phyloP scores from a whole-genome alignment of 805 yeast genomes.

The Wickerhamomyces bovis region DNA sequence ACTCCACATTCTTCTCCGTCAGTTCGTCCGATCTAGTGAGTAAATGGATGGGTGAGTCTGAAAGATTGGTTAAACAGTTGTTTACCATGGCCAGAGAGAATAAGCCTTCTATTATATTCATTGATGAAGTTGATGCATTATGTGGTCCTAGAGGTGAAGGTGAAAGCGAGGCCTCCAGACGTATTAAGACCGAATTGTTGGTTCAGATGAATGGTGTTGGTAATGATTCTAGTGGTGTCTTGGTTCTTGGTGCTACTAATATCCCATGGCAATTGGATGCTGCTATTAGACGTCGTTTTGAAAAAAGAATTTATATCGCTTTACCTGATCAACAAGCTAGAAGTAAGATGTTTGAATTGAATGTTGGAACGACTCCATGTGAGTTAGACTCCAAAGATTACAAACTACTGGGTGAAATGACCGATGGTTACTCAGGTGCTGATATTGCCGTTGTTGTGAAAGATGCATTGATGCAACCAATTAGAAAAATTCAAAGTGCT shows the following conservation, averaged over 20 bases:
- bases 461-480: slow-evolving; percentile 97
- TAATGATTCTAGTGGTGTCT: slow-evolving; percentile 84
- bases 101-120: slow-evolving; percentile 92
- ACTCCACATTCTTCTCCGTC: slow-evolving; percentile 92
- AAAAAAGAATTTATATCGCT: slow-evolving; percentile 89
- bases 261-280: slow-evolving; percentile 99
- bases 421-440: slow-evolving; percentile 96
- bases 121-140: slow-evolving; percentile 96
- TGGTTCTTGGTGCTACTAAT: slow-evolving; percentile 95
- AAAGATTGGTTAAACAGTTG: slow-evolving; percentile 89
- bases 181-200: slow-evolving; percentile 91
- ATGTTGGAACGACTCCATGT: slow-evolving; percentile 88
- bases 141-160: slow-evolving; percentile 99
- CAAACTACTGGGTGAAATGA: slow-evolving; percentile 79
- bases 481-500: slow-evolving; percentile 89
- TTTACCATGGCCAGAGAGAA: slow-evolving; percentile 95
- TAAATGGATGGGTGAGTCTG: slow-evolving; percentile 99
- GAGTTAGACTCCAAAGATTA: slow-evolving; percentile 67
- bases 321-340: slow-evolving; percentile 93
- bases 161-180: slow-evolving; percentile 91
- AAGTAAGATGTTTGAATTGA: slow-evolving; percentile 87
- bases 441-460: slow-evolving; percentile 95
- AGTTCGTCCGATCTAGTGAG: slow-evolving; percentile 94
- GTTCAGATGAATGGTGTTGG: slow-evolving; percentile 99
- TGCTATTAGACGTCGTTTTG: slow-evolving; percentile 95